Evolutionary conservation across 202 grass and related monocot species (phyloP), one percentile per base, ranked within the genome.

Genomic region (Thinopyrum obtusiflorum): DNA sequence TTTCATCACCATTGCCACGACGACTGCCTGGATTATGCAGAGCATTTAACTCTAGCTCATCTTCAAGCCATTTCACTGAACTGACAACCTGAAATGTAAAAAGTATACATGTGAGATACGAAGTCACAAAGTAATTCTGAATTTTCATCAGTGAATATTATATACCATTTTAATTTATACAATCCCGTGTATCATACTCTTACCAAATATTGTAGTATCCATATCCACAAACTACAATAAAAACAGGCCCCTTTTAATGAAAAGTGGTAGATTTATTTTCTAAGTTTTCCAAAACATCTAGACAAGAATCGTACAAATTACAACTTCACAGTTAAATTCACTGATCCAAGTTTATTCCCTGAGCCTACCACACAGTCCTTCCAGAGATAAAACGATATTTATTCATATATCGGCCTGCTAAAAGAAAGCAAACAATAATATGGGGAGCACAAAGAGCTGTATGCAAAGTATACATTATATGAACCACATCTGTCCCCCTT

Each of bases 51-150:
- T 98, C 97, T 80, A 98, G 81, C 87, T 98, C 97, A 88, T 98
- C 97, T 92, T 98, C 97, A 80, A 98, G 93, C 93, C 93, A 98
- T 86, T 98, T 98, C 79, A 96, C 97, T 79, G 97, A 98, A 86
- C 90, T 98, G 76, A 96, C 97, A 88, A 98, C 97, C 97, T 98
- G 83, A 84, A 86, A 86, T 80, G 90, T 82, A 68, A 63, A 78
- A 78, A 72, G 26, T 63, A 78, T 78, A 76, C 21, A 68, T 68
- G 44, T 35, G 23, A 83, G 21, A 40, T 81, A 80, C 49, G 35
- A 42, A 21, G 26, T 78, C 72, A 82, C 2, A 21, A 72, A 18
- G 18, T 65, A 81, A 65, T 81, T 71, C 80, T 17, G 4, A 59
- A 39, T 70, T 59, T 33, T 71, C 4, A 68, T 35, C 31, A 60